Percentiles rank a stretch among this genome's conserved stretches.
Evolutionary conservation across 163 green algal species (phyloP).

Genomic region (Prototheca cutis): DNA sequence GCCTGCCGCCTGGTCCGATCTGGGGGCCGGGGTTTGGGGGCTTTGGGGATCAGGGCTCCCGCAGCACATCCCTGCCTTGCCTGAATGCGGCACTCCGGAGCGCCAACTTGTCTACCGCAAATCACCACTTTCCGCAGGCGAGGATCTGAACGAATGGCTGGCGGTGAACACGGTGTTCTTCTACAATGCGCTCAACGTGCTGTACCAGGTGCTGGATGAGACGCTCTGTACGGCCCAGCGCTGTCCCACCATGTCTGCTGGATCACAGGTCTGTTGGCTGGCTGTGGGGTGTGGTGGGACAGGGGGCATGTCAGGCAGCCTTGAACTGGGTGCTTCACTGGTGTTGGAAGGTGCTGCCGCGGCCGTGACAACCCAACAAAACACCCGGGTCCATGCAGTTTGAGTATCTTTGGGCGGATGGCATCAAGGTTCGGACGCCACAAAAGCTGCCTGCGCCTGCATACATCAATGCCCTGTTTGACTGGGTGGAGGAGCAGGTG

Average conservation of each 20-base stretch:
- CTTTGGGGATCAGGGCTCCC: background rate
- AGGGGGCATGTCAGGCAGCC: background rate
- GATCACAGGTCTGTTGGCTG: slow-evolving; percentile 52
- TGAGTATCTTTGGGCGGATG: slow-evolving; percentile 97
- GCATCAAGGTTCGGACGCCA: slow-evolving; percentile 86
- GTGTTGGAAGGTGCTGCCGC: too few species aligned
- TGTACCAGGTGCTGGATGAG: slow-evolving; percentile 89
- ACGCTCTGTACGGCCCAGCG: slow-evolving; percentile 75
- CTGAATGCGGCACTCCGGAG: too few species aligned
- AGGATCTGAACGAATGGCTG: slow-evolving; percentile 90
- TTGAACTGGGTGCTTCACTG: background rate
- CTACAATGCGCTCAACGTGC: slow-evolving; percentile 92
- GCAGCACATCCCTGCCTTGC: too few species aligned
- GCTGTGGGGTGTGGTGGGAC: background rate
- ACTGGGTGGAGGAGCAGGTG: slow-evolving; percentile 94
- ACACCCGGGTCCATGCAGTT: slow-evolving; percentile 48
- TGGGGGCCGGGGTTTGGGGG: background rate
- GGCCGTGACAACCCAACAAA: too few species aligned
- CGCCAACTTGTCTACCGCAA: too few species aligned
- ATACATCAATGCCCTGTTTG: slow-evolving; percentile 94
- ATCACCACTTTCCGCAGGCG: too few species aligned
- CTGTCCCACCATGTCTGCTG: slow-evolving; percentile 93
- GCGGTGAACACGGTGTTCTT: slow-evolving; percentile 96
- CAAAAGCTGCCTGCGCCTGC: slow-evolving; percentile 82
- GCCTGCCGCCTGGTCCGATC: slow-evolving; percentile 38